phyloP scores from a whole-genome alignment of 495 filamentous ascomycete genomes.

The Penicillium canariense region DNA sequence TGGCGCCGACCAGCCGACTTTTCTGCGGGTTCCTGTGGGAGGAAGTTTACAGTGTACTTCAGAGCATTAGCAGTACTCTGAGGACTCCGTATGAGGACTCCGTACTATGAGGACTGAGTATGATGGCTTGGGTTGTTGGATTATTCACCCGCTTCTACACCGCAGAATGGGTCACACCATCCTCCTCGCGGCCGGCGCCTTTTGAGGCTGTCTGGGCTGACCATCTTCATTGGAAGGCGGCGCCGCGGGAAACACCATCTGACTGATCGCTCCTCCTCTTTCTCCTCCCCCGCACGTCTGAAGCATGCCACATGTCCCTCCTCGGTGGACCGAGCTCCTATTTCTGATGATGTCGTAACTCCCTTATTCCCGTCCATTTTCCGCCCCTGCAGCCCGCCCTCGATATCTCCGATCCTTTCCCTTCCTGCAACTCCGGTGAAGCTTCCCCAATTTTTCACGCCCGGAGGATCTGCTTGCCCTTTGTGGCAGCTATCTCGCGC shows the following conservation, averaged over 20 bases:
- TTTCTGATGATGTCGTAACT: neutral
- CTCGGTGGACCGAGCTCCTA: neutral
- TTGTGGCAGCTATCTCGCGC: neutral
- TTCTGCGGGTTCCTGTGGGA: neutral
- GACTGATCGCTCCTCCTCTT: neutral
- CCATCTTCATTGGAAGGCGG: slow-evolving; percentile 14
- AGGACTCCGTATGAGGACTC: too few species aligned
- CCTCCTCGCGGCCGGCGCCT: neutral
- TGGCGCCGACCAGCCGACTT: slow-evolving; percentile 14
- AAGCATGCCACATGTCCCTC: slow-evolving; percentile 2
- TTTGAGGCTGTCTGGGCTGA: neutral
- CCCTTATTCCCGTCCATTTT: neutral
- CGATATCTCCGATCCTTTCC: slow-evolving; percentile 31
- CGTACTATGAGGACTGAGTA: too few species aligned
- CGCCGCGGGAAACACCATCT: slow-evolving; percentile 14
- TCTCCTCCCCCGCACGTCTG: slow-evolving; percentile 17
- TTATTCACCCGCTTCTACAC: neutral
- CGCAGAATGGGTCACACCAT: neutral
- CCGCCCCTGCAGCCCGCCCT: neutral
- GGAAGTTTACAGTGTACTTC: neutral
- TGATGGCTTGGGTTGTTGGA: neutral
- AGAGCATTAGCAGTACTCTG: neutral
- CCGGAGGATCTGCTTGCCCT: slow-evolving; percentile 12
- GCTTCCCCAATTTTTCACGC: slow-evolving; percentile 13
- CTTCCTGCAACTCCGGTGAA: slow-evolving; percentile 32